Base-by-base conservation (phyloP, 2,329 filamentous ascomycete genomes). In the Bimuria novae-zelandiae region DNA sequence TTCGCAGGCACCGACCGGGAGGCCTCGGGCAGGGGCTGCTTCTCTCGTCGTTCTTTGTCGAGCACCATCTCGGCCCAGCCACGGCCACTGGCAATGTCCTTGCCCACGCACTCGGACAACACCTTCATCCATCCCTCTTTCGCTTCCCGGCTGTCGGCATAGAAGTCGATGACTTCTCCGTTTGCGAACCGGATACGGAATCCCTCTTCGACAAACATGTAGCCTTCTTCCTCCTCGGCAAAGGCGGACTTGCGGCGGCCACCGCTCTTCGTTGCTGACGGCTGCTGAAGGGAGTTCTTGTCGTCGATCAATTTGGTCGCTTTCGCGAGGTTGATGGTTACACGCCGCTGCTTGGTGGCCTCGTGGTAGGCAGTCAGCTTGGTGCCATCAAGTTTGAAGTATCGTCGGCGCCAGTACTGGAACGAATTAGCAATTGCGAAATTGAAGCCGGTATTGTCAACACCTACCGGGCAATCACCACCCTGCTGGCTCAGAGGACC, bases 171-270 rank as follows among this genome's bases (percentile, higher is more conserved):
- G 59, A 96, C 87, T 77, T 99, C 94, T 56, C 94, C 94, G 68
- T 99, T 99, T 72, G 90, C 95, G 76, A 99, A 99, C 52, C 93
- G 91, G 72, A 99, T 96, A 35, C 94, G 90, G 87, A 99, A 99
- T 2, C 94, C 94, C 73, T 99, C 94, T 74, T 99, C 94, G 48
- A 99, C 93, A 73, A 99, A 99, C 89, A 97, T 96, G 80, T 99
- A 99, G 36, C 94, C 94, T 72, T 99, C 94, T 76, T 99, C 94
- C 61, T 99, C 94, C 75, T 97, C 94, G 1, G 93, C 92, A 73
- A 99, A 99, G 10, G 90, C 94, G 29, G 92, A 97, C 73, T 95
- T 92, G 51, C 94, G 89, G 37, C 94, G 89, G 63, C 86, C 87
- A 51, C 91, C 90, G 59, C 84, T 84, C 70, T 87, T 89, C 52